phyloP scores from a whole-genome alignment of 257 asterid genomes.

The Ophiorrhiza pumila region DNA sequence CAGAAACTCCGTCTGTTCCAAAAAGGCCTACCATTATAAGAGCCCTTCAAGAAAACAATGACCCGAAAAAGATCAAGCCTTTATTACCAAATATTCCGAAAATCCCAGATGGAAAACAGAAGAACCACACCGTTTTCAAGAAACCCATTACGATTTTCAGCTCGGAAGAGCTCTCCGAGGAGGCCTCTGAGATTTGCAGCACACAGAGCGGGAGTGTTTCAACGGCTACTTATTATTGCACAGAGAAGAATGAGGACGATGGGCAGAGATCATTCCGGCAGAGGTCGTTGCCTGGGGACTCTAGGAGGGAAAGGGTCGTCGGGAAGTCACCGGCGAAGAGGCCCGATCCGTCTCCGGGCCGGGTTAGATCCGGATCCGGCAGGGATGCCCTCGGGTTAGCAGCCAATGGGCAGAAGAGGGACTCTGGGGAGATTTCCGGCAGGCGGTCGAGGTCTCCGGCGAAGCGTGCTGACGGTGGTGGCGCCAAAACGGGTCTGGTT shows the following conservation, averaged over 20 bases:
- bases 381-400: constrained; percentile 19
- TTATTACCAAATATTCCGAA: constrained; percentile 11
- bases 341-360: constrained; percentile 53
- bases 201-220: constrained; percentile 26
- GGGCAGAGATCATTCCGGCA: constrained; percentile 42
- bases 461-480: constrained; percentile 33
- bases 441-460: constrained; percentile 72
- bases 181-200: constrained; percentile 32
- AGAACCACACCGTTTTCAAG: constrained; percentile 26
- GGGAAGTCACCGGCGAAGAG: constrained; percentile 53
- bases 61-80: constrained; percentile 42
- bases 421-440: constrained; percentile 51
- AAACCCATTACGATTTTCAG: constrained; percentile 23
- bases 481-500: constrained; percentile 29
- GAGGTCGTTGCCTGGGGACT: constrained; percentile 35
- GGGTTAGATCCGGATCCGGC: constrained; percentile 30
- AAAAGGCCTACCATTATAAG: constrained; percentile 15
- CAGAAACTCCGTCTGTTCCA: constrained; percentile 49
- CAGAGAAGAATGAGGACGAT: constrained; percentile 32
- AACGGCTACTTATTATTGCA: constrained; percentile 15
- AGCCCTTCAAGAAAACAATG: constrained; percentile 12
- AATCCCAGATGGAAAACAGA: constrained; percentile 2
- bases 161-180: constrained; percentile 26
- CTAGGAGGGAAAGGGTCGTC: constrained; percentile 15
- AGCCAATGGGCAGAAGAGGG: constrained; percentile 34